Base-by-base conservation (phyloP, 352 stramenopile species). In the Blastocystis sp. region DNA sequence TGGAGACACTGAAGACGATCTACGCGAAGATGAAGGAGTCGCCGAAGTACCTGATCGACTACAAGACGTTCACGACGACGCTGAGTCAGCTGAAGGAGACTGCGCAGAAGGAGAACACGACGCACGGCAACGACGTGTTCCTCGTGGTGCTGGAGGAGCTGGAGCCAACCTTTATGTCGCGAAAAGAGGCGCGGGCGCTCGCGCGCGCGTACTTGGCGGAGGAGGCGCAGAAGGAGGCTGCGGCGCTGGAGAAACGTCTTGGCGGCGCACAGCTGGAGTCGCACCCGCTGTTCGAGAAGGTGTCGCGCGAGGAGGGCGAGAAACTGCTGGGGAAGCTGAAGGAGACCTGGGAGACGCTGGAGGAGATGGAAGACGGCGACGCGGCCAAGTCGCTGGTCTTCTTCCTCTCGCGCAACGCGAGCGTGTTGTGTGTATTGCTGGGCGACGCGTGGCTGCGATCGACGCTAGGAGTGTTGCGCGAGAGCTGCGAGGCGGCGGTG, bases 61-160 rank as follows among this genome's bases (percentile, higher is more conserved):
- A 71, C 59, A 71, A 71, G 59, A 71, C 59, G 11, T 71, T 71
- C 59, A 71, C 59, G 14, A 71, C 11, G 8, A 46, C 59, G 9
- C 6, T 71, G 14, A 24, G 36, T 29, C 9, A 38, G 14, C 18
- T 71, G 24, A 21, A 49, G n/a, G n/a, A 16, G 9, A 48, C 38
- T 4, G 59, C 59, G 8, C 8, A 71, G 59, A n/a, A 16, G 24
- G 14, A 38, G 8, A 71, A 71, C 1, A 24, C 24, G 9, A 46
- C 24, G 8, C 59, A 71, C 38, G 59, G 11, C 59, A 71, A 71
- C 38, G 59, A 71, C 38, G 59, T 71, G n/a, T 71, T 71, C 38
- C 29, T 71, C 14, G 59, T 44, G 24, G 14, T 29, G 32, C 14
- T 71, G 9, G 59, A 71, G 14, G 59, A 71, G 38, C 36, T 71